Conservation (phyloP, 2,329 filamentous ascomycete species). For the Phaeosphaeriaceae sp. region DNA sequence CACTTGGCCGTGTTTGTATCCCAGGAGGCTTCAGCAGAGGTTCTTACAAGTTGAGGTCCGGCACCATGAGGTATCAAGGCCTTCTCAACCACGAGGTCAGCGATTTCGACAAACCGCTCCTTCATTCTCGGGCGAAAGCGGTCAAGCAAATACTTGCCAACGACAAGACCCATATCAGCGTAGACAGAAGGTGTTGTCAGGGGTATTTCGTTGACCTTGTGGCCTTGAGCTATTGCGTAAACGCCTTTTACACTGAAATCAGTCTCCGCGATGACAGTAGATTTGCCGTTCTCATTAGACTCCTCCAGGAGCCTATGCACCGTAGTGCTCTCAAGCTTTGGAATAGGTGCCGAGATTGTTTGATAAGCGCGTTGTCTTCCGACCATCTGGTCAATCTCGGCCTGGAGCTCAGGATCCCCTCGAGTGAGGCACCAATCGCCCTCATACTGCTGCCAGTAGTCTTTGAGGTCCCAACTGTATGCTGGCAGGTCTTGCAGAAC, state of each 20-base stretch:
- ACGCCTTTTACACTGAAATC: too few species aligned
- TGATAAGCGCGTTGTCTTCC: too few species aligned
- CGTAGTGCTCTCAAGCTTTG: too few species aligned
- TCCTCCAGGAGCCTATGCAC: too few species aligned
- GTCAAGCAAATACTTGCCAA: slow-evolving; percentile 29
- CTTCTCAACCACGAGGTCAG: slow-evolving; percentile 17
- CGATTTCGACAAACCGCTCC: slow-evolving; percentile 6
- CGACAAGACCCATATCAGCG: slow-evolving; percentile 43
- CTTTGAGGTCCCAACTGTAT: slow-evolving; percentile 46
- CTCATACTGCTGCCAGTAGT: slow-evolving; percentile 49
- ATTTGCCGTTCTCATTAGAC: too few species aligned
- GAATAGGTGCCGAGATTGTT: too few species aligned
- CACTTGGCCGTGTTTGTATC: not conserved
- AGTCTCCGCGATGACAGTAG: too few species aligned
- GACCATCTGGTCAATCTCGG: too few species aligned
- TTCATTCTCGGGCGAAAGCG: not conserved
- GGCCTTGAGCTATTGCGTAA: too few species aligned
- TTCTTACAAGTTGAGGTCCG: not conserved
- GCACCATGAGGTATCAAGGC: slow-evolving; percentile 14
- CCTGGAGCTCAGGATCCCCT: too few species aligned
- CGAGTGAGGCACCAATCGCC: slow-evolving; percentile 46
- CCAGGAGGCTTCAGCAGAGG: not conserved
- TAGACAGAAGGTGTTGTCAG: slow-evolving; percentile 32
- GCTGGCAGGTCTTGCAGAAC: slow-evolving; percentile 36
- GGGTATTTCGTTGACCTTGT: slow-evolving; percentile 20